Evolutionary conservation across 345 rosid genomes (phyloP).

Genomic region (Lumnitzera littorea): DNA sequence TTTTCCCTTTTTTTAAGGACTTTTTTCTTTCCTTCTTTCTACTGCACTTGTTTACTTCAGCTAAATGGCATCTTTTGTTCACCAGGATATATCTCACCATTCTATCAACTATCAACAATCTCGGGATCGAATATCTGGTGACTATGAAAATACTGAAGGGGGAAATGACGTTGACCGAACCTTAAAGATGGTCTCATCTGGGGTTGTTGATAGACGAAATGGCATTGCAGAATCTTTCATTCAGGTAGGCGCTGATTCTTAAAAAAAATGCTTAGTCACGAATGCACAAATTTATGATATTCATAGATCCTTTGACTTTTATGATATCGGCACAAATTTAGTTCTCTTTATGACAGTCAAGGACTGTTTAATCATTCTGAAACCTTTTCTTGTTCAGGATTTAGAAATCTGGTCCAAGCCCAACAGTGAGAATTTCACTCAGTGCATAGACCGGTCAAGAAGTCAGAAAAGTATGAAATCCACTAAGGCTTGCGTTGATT

Average conservation of each 20-base stretch:
- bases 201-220: conserved; percentile 17
- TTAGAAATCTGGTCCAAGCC: conserved; percentile 87
- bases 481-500: neutral
- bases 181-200: conserved; percentile 35
- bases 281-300: neutral
- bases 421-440: conserved; percentile 66
- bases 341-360: too few species aligned
- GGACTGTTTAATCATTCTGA: neutral
- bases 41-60: too few species aligned
- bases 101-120: conserved; percentile 21
- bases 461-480: conserved; percentile 54
- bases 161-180: conserved; percentile 40
- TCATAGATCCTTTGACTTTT: neutral
- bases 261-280: neutral
- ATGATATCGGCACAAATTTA: too few species aligned
- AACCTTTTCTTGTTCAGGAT: conserved; percentile 36
- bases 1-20: too few species aligned
- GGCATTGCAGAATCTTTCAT: conserved; percentile 20
- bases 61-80: neutral
- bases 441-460: conserved; percentile 52
- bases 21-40: too few species aligned
- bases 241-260: conserved; percentile 2
- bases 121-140: conserved; percentile 31
- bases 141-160: conserved; percentile 29
- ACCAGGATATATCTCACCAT: conserved; percentile 34